Evolutionary conservation across 73 alveolate species (phyloP).

Genomic region (Paraurostyla sp.): DNA sequence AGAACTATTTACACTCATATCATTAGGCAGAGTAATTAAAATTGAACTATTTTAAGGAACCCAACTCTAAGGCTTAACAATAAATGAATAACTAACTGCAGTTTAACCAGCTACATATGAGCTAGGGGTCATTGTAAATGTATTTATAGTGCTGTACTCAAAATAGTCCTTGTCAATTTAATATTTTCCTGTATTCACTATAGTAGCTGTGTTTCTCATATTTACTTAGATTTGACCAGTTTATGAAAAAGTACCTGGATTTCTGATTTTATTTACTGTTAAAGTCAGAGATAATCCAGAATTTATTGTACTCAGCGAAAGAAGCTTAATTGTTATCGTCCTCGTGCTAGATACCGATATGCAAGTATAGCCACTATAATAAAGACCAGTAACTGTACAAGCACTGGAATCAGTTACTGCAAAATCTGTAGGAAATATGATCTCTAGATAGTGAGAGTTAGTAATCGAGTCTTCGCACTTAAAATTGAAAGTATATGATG

Average conservation of each 20-base stretch:
- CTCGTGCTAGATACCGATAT: background rate
- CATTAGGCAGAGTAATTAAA: background rate
- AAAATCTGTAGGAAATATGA: conserved; percentile 31
- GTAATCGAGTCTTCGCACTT: background rate
- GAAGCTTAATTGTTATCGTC: background rate
- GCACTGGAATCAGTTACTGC: background rate
- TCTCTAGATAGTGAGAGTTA: background rate
- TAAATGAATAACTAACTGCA: background rate
- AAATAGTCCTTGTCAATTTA: background rate
- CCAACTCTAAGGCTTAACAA: background rate
- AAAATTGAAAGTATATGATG: background rate
- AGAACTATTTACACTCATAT: background rate
- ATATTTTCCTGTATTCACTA: conserved; percentile 23
- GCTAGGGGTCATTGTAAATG: conserved; percentile 18
- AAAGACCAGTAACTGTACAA: conserved; percentile 12
- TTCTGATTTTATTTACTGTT: background rate
- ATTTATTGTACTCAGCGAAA: background rate
- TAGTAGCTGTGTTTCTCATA: background rate
- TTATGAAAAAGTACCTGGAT: background rate
- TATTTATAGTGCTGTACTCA: background rate
- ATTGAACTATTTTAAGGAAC: background rate
- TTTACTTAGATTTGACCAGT: background rate
- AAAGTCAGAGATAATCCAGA: background rate
- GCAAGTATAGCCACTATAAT: background rate
- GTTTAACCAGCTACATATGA: background rate